Evolutionary conservation across 2,329 filamentous ascomycete species (phyloP).

Genomic region (Dothideomycetes sp.): DNA sequence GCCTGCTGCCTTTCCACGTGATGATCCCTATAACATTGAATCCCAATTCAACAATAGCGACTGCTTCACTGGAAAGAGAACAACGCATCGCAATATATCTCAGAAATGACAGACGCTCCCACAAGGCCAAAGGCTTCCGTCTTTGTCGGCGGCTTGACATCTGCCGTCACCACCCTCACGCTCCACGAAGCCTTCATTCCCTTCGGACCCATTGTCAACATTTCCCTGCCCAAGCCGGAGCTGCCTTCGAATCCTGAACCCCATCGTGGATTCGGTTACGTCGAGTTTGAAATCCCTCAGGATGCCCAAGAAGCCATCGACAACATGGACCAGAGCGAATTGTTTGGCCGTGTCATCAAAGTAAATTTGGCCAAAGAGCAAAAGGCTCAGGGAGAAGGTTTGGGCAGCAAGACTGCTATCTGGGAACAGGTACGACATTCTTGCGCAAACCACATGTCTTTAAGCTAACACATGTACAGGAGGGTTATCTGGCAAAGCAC

Average conservation of each 20-base stretch:
- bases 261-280: conserved; percentile 91
- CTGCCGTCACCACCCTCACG: conserved; percentile 62
- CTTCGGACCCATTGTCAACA: conserved; percentile 89
- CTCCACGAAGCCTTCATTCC: conserved; percentile 90
- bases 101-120: conserved; percentile 66
- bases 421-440: conserved; percentile 80
- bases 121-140: conserved; percentile 87
- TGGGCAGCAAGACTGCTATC: conserved; percentile 87
- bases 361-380: conserved; percentile 87
- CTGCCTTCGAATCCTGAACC: conserved; percentile 65
- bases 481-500: conserved; percentile 85
- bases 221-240: conserved; percentile 83
- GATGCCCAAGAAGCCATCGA: conserved; percentile 94
- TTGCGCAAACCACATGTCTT: conserved; percentile 18
- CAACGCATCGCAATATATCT: not conserved
- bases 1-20: not conserved
- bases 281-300: conserved; percentile 78
- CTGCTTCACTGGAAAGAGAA: conserved; percentile 9
- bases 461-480: conserved; percentile 45
- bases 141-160: conserved; percentile 82
- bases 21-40: not conserved
- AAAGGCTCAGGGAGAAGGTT: conserved; percentile 75
- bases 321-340: conserved; percentile 96
- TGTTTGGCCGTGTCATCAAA: conserved; percentile 86
- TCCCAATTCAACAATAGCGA: not conserved